phyloP scores from a whole-genome alignment of 192 early-diverging fungal species.

The Rhizoclosmatium globosum region DNA sequence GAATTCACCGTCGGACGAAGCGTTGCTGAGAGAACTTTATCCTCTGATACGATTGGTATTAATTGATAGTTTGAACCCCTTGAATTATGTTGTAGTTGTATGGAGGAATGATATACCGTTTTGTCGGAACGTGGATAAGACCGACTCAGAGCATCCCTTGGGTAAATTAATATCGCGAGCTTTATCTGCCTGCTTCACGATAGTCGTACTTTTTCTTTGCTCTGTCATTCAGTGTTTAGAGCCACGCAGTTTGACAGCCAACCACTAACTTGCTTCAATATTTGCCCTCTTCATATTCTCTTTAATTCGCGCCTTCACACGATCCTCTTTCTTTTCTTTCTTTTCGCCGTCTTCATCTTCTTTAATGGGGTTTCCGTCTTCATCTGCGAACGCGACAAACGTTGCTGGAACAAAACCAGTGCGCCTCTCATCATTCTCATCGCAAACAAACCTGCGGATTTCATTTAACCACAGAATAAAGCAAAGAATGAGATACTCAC shows the following conservation, averaged over 20 bases:
- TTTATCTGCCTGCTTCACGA: neutral
- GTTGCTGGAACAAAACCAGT: constrained; percentile 55
- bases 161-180: neutral
- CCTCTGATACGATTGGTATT: constrained; percentile 8
- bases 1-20: constrained; percentile 29
- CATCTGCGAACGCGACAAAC: constrained; percentile 46
- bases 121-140: constrained; percentile 26
- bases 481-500: constrained; percentile 32
- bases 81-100: neutral
- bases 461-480: no score
- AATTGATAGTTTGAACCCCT: neutral
- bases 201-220: constrained; percentile 9
- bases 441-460: constrained; percentile 34
- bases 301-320: constrained; percentile 4
- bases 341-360: constrained; percentile 20
- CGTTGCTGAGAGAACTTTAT: constrained; percentile 33
- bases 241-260: neutral
- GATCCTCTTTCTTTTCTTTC: neutral
- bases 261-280: constrained; percentile 7
- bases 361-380: constrained; percentile 17
- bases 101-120: neutral
- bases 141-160: constrained; percentile 29
- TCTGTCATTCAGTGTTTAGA: neutral
- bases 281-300: neutral
- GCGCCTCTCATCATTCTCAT: neutral